A percentile compares a stretch with the other conserved stretches of the same genome.
These are phyloP conservation scores for Canavalia gladiata DNA, from an alignment of 306 rosid species.

Conservation along the genomic window DNA sequence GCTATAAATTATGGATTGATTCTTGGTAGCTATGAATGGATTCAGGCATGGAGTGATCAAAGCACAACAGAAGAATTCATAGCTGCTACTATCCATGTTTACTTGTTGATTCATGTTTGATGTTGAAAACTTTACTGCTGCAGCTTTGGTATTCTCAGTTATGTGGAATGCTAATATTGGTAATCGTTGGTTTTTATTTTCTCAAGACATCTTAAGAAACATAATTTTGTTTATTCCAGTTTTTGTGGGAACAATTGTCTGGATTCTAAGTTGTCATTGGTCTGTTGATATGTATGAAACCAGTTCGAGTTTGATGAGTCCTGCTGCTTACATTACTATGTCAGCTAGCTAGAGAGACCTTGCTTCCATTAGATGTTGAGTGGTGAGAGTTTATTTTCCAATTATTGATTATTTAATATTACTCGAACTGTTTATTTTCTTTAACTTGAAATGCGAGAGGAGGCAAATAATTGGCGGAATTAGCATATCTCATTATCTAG, in stretches of 20 bases:
- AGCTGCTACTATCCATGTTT: slow-evolving; percentile 33
- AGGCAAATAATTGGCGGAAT: not conserved
- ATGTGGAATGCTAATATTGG: slow-evolving; percentile 36
- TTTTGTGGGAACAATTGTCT: slow-evolving; percentile 39
- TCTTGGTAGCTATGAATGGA: slow-evolving; percentile 32
- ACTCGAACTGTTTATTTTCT: not conserved
- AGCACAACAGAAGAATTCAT: slow-evolving; percentile 34
- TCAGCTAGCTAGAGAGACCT: not conserved
- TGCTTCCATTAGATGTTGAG: not conserved
- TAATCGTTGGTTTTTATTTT: slow-evolving; percentile 31
- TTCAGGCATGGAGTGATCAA: slow-evolving; percentile 41
- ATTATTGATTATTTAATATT: not conserved
- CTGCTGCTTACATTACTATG: not conserved
- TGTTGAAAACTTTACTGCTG: slow-evolving; percentile 26
- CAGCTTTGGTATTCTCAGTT: slow-evolving; percentile 33
- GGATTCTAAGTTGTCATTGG: not conserved
- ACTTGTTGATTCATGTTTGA: slow-evolving; percentile 21
- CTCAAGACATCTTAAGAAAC: slow-evolving; percentile 36
- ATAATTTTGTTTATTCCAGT: not conserved
- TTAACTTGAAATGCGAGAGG: not conserved
- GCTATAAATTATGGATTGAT: slow-evolving; percentile 22
- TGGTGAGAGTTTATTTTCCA: slow-evolving; percentile 3
- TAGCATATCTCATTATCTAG: not conserved
- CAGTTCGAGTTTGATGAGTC: slow-evolving; percentile 14
- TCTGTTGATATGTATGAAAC: slow-evolving; percentile 39